Base-by-base conservation (phyloP, 208 protist genomes). In the Trypanosoma cruzi region DNA sequence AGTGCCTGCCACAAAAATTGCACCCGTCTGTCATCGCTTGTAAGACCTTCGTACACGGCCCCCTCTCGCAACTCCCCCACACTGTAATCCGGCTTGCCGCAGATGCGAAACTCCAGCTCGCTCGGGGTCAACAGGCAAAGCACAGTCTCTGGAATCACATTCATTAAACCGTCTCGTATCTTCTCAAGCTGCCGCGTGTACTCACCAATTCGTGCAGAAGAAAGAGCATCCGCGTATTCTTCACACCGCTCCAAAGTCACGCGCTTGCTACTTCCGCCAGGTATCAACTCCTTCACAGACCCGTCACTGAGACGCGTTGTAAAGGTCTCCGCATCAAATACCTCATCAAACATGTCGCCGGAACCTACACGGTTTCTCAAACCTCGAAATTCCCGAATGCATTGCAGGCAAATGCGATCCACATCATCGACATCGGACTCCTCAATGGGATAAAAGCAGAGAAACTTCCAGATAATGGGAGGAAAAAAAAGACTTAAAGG, bases 401-500 rank as follows among this genome's bases (percentile, higher is more conserved):
- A 94, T 75, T 98, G 91, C 64, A 90, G 66, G 64, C 84, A 95
- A 24, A 96, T 86, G 64, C 77, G 62, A 74, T 98, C 94, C 34
- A 96, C 79, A 55, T 89, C 80, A 34, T 83, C 80, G 48, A 96
- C 60, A 77, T 97, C 86, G 7, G 71, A 70, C 55, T 90, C 82
- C 28, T 73, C 78, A 62, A 97, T 82, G n/a, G 83, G 71, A 49
- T 82, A 76, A 24, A 66, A 77, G 55, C 79, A 82, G 11, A 99
- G 70, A 62, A 77, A 84, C 72, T 95, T 93, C 96, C 96, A 98
- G 52, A 99, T 78, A 11, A 98, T 67, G 20, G 93, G 86, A 20
- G 97, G 93, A 32, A 98, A 76, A 73, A 93, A 89, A 22, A 99
- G 77, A 31, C 86, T 79, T 16, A 99, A 80, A 32, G 96, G 88